phyloP scores from a whole-genome alignment of 441 rosid genomes.

The Metrosideros polymorpha region DNA sequence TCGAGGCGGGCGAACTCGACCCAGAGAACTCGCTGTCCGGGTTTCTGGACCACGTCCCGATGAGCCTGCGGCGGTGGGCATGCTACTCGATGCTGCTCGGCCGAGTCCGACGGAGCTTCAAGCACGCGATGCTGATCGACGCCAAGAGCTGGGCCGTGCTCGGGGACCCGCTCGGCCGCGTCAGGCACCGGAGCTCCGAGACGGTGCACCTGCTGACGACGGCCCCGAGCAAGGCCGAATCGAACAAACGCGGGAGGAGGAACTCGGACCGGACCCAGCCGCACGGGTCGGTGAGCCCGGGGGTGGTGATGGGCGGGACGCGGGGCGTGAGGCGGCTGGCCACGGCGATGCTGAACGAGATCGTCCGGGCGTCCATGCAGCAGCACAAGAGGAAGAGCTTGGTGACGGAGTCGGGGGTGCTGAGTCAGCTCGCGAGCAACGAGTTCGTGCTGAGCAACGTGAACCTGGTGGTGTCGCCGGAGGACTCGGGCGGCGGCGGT shows the following conservation, averaged over 20 bases:
- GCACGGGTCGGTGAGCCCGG: conserved; percentile 29
- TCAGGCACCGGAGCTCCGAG: conserved; percentile 48
- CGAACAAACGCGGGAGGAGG: conserved; percentile 17
- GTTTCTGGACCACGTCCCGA: conserved; percentile 56
- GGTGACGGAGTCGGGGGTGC: conserved; percentile 42
- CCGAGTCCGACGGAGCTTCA: conserved; percentile 65
- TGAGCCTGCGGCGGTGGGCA: conserved; percentile 76
- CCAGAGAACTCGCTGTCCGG: conserved; percentile 84
- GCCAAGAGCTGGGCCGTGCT: conserved; percentile 37
- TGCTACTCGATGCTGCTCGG: conserved; percentile 88
- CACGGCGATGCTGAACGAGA: conserved; percentile 55
- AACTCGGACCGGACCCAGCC: conserved; percentile 27
- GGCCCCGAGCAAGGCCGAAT: neutral
- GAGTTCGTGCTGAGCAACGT: conserved; percentile 37
- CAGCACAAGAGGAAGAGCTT: conserved; percentile 37
- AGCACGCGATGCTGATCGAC: conserved; percentile 64
- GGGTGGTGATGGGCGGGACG: conserved; percentile 63
- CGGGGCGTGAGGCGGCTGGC: conserved; percentile 65
- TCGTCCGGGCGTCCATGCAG: conserved; percentile 59
- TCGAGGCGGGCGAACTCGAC: conserved; percentile 72
- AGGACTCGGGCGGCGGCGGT: conserved; percentile 39
- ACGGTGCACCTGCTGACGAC: conserved; percentile 34
- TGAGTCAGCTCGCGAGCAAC: conserved; percentile 63
- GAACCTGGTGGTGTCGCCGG: conserved; percentile 26
- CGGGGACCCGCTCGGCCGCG: conserved; percentile 63